Conservation (phyloP, 1,284 basidiomycete species). For the Sphagnurus paluster region DNA sequence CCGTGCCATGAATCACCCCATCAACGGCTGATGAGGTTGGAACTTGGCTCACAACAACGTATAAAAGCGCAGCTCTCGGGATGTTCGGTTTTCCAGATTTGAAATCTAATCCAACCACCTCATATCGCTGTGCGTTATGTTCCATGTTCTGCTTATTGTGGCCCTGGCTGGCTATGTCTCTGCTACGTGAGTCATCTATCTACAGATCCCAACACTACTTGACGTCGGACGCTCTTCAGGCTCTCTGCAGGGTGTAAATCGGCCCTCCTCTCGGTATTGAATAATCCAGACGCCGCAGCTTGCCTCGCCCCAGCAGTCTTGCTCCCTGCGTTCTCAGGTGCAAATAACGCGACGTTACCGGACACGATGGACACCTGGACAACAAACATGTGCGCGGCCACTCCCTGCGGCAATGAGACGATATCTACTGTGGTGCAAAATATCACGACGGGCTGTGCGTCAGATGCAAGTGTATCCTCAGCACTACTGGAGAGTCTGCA, state of each 20-base stretch:
- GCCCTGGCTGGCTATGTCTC: slow-evolving; percentile 16
- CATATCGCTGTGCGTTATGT: slow-evolving; percentile 10
- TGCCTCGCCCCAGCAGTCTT: slow-evolving; percentile 8
- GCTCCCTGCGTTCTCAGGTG: slow-evolving; percentile 2
- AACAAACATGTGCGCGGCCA: slow-evolving; percentile 8
- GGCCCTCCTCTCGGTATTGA: slow-evolving; percentile 16
- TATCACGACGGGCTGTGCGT: slow-evolving; percentile 10
- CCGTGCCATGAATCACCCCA: background rate
- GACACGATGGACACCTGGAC: slow-evolving; percentile 9
- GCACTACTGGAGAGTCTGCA: slow-evolving; percentile 16
- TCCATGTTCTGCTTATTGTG: slow-evolving; percentile 11
- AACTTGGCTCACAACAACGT: background rate
- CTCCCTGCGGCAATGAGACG: slow-evolving; percentile 10
- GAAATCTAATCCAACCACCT: slow-evolving; percentile 5
- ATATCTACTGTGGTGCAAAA: slow-evolving; percentile 10
- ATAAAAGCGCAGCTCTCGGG: slow-evolving; percentile 2
- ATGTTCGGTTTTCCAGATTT: slow-evolving; percentile 6
- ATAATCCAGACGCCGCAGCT: slow-evolving; percentile 17
- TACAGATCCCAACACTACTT: background rate
- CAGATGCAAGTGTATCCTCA: slow-evolving; percentile 11
- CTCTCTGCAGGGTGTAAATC: slow-evolving; percentile 17
- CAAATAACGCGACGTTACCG: slow-evolving; percentile 5
- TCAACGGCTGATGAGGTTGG: background rate
- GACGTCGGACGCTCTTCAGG: background rate
- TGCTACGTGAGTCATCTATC: slow-evolving; percentile 9